Evolutionary conservation across 176 grass and related monocot genomes (phyloP).

Genomic region (Musa itinerans): DNA sequence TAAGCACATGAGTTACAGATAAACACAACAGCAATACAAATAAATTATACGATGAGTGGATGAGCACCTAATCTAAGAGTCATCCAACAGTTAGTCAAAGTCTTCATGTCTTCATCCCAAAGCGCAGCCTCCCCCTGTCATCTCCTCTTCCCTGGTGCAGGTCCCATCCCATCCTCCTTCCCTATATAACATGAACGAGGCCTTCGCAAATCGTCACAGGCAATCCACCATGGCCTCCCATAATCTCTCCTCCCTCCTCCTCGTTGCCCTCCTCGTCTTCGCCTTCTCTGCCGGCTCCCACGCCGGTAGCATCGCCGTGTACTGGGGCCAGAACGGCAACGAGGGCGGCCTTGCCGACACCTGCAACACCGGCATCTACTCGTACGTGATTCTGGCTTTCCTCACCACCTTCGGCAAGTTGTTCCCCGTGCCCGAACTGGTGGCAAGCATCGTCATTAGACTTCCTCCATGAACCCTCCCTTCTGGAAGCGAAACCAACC

Average conservation of each 20-base stretch:
- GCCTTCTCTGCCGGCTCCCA: constrained; percentile 18
- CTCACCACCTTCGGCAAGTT: constrained; percentile 61
- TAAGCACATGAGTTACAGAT: too few relatives aligned
- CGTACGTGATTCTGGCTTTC: constrained; percentile 36
- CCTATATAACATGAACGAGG: not conserved
- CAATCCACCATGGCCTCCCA: not conserved
- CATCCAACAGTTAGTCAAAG: too few relatives aligned
- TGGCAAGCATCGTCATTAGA: constrained; percentile 55
- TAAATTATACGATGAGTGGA: too few relatives aligned
- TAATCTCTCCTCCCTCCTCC: constrained; percentile 3
- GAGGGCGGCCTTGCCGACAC: constrained; percentile 50
- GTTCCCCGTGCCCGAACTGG: constrained; percentile 7
- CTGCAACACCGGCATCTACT: constrained; percentile 48
- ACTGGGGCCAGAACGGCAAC: constrained; percentile 57
- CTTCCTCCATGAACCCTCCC: constrained; percentile 81
- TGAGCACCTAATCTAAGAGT: too few relatives aligned
- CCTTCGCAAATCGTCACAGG: too few relatives aligned
- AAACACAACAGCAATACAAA: too few relatives aligned
- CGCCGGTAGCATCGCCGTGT: constrained; percentile 57
- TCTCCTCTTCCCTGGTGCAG: too few relatives aligned
- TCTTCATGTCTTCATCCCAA: too few relatives aligned
- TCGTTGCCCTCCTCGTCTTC: constrained; percentile 29
- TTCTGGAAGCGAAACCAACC: constrained; percentile 39
- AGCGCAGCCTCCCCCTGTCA: too few relatives aligned
- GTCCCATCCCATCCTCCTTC: not conserved